These are phyloP conservation scores for Solanum hybrid DNA, from an alignment of 305 asterid species.

Conservation along the genomic window DNA sequence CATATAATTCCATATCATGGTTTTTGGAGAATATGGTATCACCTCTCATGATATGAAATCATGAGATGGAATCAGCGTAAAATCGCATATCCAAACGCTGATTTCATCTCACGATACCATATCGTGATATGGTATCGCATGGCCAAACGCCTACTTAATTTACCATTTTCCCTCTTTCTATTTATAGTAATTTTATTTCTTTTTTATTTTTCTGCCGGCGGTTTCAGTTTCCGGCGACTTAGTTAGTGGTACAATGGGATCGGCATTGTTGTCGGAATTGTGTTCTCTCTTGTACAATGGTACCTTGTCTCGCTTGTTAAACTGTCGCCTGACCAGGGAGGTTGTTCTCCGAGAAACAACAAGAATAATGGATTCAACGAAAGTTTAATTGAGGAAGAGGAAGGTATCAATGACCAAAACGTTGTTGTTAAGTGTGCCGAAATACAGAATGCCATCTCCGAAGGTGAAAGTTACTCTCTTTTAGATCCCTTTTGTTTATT, in stretches of 20 bases:
- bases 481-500: neutral
- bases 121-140: no score
- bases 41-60: no score
- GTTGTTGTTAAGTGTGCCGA: conserved; percentile 8
- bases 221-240: neutral
- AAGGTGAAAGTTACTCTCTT: neutral
- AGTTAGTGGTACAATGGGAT: neutral
- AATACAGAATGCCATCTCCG: conserved; percentile 10
- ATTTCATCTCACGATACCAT: no score
- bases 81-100: no score
- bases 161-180: neutral
- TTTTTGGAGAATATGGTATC: no score
- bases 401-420: conserved; percentile 1
- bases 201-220: neutral
- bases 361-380: conserved; percentile 1
- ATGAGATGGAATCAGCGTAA: no score
- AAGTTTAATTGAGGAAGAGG: conserved; percentile 7
- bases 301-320: neutral
- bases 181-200: neutral
- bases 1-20: no score
- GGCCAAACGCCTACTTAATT: no score
- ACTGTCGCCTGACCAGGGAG: neutral
- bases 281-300: neutral
- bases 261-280: neutral
- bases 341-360: neutral